phyloP scores from a whole-genome alignment of 495 filamentous ascomycete genomes.

The Parathielavia hyrcaniae region DNA sequence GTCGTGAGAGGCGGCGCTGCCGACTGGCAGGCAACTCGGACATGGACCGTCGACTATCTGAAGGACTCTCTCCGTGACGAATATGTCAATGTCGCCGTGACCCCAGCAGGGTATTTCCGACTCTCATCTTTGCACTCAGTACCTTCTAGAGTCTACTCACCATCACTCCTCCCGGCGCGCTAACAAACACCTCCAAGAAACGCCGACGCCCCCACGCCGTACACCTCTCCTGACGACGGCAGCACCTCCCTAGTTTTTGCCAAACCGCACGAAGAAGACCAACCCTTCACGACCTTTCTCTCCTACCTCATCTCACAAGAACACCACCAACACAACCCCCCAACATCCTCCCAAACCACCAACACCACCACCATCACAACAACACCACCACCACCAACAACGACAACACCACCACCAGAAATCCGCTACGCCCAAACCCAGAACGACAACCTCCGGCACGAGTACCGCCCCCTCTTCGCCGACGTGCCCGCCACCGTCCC shows the following conservation, averaged over 20 bases:
- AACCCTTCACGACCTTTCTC: slow-evolving; percentile 44
- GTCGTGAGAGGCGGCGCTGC: slow-evolving; percentile 53
- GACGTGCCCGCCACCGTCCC: slow-evolving; percentile 53
- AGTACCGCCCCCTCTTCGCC: slow-evolving; percentile 54
- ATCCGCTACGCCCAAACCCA: slow-evolving; percentile 55
- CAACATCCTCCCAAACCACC: slow-evolving; percentile 30
- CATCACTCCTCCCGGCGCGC: too few relatives aligned
- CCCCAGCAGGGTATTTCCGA: slow-evolving; percentile 53
- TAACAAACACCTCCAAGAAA: slow-evolving; percentile 37
- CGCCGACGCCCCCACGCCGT: slow-evolving; percentile 52
- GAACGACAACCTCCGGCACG: slow-evolving; percentile 68
- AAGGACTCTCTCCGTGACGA: slow-evolving; percentile 43
- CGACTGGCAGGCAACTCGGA: slow-evolving; percentile 52
- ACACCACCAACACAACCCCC: neutral
- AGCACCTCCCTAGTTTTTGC: slow-evolving; percentile 46
- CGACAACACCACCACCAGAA: slow-evolving; percentile 31
- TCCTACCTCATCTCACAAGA: slow-evolving; percentile 34
- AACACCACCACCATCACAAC: neutral
- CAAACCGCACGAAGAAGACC: slow-evolving; percentile 51
- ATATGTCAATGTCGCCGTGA: slow-evolving; percentile 63
- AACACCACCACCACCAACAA: slow-evolving; percentile 24
- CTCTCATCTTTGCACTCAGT: neutral
- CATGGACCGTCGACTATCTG: slow-evolving; percentile 56
- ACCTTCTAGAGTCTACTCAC: neutral
- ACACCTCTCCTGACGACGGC: slow-evolving; percentile 22